Conservation (phyloP, 768 basidiomycete genomes). For the Podaxis pistillaris region DNA sequence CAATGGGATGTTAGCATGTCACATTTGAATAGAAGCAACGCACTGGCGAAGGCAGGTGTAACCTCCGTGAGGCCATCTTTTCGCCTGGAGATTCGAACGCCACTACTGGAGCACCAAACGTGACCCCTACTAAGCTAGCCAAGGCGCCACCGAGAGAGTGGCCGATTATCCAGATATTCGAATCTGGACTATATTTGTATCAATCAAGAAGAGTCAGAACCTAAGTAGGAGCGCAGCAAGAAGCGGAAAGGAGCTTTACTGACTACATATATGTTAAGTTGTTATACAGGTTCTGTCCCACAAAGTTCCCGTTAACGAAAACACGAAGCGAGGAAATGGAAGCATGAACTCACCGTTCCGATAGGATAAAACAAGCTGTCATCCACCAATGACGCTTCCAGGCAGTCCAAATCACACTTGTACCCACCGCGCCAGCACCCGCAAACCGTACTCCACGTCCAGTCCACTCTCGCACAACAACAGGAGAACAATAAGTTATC, state of each 20-base stretch:
- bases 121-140: constrained; percentile 79
- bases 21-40: constrained; percentile 19
- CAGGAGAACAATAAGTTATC: constrained; percentile 93
- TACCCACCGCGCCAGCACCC: constrained; percentile 79
- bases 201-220: neutral
- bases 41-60: constrained; percentile 88
- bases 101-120: constrained; percentile 87
- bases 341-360: constrained; percentile 63
- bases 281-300: constrained; percentile 84
- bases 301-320: constrained; percentile 5
- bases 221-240: too few relatives aligned
- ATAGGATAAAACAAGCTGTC: constrained; percentile 90
- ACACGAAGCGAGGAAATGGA: neutral
- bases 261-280: constrained; percentile 89
- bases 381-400: constrained; percentile 70
- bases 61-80: constrained; percentile 67
- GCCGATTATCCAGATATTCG: constrained; percentile 86
- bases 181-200: constrained; percentile 51
- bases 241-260: constrained; percentile 15
- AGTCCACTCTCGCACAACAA: constrained; percentile 90
- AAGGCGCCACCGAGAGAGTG: constrained; percentile 75
- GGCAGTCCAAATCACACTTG: constrained; percentile 79
- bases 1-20: neutral
- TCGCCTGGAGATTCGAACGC: constrained; percentile 92
- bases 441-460: constrained; percentile 94